Evolutionary conservation across 441 rosid genomes (phyloP), one percentile per base, ranked within the genome.

Genomic region (Erodium trifolium): DNA sequence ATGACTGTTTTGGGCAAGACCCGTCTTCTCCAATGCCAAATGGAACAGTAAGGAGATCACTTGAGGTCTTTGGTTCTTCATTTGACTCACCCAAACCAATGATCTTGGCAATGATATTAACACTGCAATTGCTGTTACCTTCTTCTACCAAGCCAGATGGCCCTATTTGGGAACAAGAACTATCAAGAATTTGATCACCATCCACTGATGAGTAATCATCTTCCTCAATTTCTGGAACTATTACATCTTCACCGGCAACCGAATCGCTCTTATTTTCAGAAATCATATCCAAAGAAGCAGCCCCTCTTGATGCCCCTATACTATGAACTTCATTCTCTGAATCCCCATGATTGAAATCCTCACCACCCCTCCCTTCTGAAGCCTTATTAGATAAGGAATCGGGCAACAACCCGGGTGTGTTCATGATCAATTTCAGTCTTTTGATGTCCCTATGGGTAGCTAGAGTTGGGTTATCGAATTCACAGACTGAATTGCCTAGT

Each of bases 181-280:
- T 76, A 71, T 85, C 88, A 10, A 81, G 75, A 80, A 76, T 74
- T 35, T 55, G 89, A 75, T 85, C 94, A 71, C 87, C 90, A 68
- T 84, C 90, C 74, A 88, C 31, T 5, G 88, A 83, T 13, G 82
- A 71, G 39, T 78, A 78, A 75, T 85, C 95, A 66, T 84, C 87
- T 73, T 85, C 91, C 71, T 78, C 91, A 41, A 78, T 77, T 71
- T 81, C 85, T 19, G 11, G 82, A 59, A 60, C 41, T 37, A 37
- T 37, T 37, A 37, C 41, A 37, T 37, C 71, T 59, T 82, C 79
- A 16, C 47, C 72, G 59, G 72, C 71, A 67, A 76, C 72, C 83
- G 83, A 78, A 65, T 70, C 71, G 66, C 49, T 72, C 72, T 78
- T 79, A 72, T 69, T 67, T 67, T 78, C 82, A 72, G 82, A 76